phyloP scores from a whole-genome alignment of 2,329 filamentous ascomycete genomes.

The Corniculantispora saksenae region DNA sequence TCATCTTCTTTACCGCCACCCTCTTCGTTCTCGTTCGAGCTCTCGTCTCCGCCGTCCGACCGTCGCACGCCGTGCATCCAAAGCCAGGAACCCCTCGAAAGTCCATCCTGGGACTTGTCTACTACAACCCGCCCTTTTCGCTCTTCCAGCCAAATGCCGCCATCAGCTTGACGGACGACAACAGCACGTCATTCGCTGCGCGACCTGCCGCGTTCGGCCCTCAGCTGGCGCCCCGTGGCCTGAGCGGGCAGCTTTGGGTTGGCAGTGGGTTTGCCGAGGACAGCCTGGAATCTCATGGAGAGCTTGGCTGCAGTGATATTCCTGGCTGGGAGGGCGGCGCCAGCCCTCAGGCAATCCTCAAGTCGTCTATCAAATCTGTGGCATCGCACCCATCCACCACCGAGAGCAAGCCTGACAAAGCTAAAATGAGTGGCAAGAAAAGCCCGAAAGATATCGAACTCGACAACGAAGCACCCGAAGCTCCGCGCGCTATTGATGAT shows the following conservation, averaged over 20 bases:
- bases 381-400: not conserved
- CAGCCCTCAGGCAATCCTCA: slow-evolving; percentile 25
- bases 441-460: not conserved
- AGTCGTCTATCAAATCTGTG: slow-evolving; percentile 13
- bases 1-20: slow-evolving; percentile 54
- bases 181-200: slow-evolving; percentile 94
- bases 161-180: slow-evolving; percentile 95
- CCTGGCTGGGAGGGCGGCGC: slow-evolving; percentile 75
- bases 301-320: slow-evolving; percentile 93
- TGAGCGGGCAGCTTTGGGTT: slow-evolving; percentile 91
- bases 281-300: slow-evolving; percentile 69
- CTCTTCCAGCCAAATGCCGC: slow-evolving; percentile 94
- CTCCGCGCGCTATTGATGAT: slow-evolving; percentile 53
- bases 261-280: slow-evolving; percentile 90
- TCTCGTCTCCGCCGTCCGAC: slow-evolving; percentile 38
- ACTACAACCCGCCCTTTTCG: slow-evolving; percentile 75
- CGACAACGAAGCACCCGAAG: not conserved
- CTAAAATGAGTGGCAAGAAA: not conserved
- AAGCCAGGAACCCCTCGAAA: slow-evolving; percentile 22
- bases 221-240: slow-evolving; percentile 68
- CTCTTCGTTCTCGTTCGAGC: slow-evolving; percentile 58
- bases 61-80: not conserved
- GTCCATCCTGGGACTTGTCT: slow-evolving; percentile 54
- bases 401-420: not conserved
- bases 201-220: slow-evolving; percentile 93